These are phyloP conservation scores for Euphorbia celastroides DNA, from an alignment of 441 rosid genomes.

Conservation along the genomic window DNA sequence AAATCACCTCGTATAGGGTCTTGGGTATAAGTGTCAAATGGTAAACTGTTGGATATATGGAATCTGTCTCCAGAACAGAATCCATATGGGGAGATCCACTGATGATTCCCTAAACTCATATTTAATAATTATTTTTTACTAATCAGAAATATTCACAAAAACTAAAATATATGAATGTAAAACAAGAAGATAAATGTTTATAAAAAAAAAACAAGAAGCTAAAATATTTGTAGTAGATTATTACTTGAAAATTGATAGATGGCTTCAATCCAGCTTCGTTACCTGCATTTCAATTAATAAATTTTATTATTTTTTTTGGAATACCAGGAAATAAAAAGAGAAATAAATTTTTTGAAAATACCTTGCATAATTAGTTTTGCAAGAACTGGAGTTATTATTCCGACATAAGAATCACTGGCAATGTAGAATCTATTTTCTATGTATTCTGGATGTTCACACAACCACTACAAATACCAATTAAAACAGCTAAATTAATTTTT, in stretches of 20 bases:
- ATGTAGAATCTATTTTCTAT: conserved; percentile 17
- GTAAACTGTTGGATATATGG: conserved; percentile 12
- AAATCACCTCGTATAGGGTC: conserved; percentile 21
- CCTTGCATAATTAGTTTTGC: conserved; percentile 24
- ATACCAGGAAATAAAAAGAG: background rate
- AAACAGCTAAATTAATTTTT: background rate
- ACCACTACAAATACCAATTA: conserved; percentile 24
- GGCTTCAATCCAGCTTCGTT: conserved; percentile 24
- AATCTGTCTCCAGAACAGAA: conserved; percentile 15
- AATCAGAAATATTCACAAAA: no score
- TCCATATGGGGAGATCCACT: conserved; percentile 24
- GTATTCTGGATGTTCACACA: conserved; percentile 22
- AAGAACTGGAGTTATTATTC: conserved; percentile 25
- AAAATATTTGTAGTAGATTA: background rate
- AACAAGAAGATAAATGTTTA: no score
- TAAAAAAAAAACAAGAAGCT: background rate
- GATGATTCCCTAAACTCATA: conserved; percentile 21
- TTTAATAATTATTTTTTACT: conserved; percentile 1
- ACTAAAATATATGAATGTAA: no score
- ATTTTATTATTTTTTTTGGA: background rate
- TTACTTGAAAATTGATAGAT: conserved; percentile 23
- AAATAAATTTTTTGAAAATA: conserved; percentile 2
- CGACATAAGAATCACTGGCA: conserved; percentile 29
- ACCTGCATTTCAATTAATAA: conserved; percentile 16
- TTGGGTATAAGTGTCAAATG: conserved; percentile 26